Percentiles rank a stretch among this genome's conserved stretches.
Conservation (phyloP, 2,329 filamentous ascomycete genomes). For the Pseudogymnoascus sp. region DNA sequence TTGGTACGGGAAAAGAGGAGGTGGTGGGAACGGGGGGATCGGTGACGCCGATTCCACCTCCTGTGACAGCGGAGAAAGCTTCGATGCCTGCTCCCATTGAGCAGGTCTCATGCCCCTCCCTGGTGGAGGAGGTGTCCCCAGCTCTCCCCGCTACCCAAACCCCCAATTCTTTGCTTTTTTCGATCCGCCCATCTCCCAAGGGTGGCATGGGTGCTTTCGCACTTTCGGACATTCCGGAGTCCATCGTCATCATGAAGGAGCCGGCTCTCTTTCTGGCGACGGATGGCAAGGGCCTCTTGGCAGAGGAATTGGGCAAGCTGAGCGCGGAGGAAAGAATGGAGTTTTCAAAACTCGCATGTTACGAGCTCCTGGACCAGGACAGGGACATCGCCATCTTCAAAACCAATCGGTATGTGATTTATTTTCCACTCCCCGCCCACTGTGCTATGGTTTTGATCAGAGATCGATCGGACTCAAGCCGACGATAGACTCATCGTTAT, state of each 20-base stretch:
- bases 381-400: conserved; percentile 21
- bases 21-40: conserved; percentile 31
- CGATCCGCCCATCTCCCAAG: conserved; percentile 21
- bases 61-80: background rate
- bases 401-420: conserved; percentile 24
- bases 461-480: background rate
- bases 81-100: background rate
- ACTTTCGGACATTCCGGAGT: conserved; percentile 19
- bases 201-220: conserved; percentile 26
- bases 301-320: conserved; percentile 17
- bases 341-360: conserved; percentile 19
- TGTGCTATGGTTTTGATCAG: background rate
- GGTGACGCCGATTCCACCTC: conserved; percentile 10
- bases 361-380: conserved; percentile 12
- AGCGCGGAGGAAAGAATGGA: conserved; percentile 15
- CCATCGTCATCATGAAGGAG: conserved; percentile 22
- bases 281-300: conserved; percentile 13
- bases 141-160: background rate
- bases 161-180: conserved; percentile 23
- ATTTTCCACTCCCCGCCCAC: no score
- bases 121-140: background rate
- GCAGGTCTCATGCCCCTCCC: background rate
- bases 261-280: conserved; percentile 20
- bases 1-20: conserved; percentile 13
- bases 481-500: background rate